Base-by-base conservation (phyloP, 2,329 filamentous ascomycete species). In the Pseudogymnoascus sp. region DNA sequence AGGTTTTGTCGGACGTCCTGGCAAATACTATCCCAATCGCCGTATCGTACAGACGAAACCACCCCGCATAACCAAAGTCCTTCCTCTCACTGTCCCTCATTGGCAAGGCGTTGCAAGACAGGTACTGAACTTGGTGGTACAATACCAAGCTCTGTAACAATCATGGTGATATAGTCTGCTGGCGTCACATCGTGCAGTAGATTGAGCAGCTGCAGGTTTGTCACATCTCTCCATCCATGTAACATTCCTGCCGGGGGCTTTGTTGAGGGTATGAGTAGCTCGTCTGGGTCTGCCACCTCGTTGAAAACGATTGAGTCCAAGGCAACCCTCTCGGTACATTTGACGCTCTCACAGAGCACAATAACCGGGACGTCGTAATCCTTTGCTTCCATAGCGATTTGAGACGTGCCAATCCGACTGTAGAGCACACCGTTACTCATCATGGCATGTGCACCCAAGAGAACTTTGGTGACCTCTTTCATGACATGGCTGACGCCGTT, bases 291-390 rank as follows among this genome's bases (percentile, higher is more conserved):
- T 76, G 85, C 92, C 66, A 97, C 88, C 78, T 99, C 94, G 74
- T 99, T 99, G 71, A 91, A 88, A 44, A 94, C 93, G 68, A 97
- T 90, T 23, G 91, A 93, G 76, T 97, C 94, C 12, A 95, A 85
- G 5, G 91, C 90, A 10, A 97, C 91, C 64, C 91, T 88, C 69
- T 91, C 87, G 70, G 94, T 90, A 74, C 97, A 97, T 77, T 97
- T 99, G 77, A 97, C 87, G 3, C 89, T 94, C 78, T 97, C 93
- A 75, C 91, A 96, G 64, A 95, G 89, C 2, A 95, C 91, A 35
- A 95, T 87, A 64, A 97, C 91, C 0, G 90, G 89, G 38, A 92
- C 84, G 64, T 88, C 87, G 18, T 86, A 80, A 63, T 89, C 85
- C 61, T 87, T 85, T 5, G 92, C 93, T 44, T 89, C 86, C 79